Percentiles rank a stretch among this genome's conserved stretches.
These are phyloP conservation scores for Tolypocladium pustulatum DNA, from an alignment of 2,329 filamentous ascomycete genomes.

Conservation along the genomic window DNA sequence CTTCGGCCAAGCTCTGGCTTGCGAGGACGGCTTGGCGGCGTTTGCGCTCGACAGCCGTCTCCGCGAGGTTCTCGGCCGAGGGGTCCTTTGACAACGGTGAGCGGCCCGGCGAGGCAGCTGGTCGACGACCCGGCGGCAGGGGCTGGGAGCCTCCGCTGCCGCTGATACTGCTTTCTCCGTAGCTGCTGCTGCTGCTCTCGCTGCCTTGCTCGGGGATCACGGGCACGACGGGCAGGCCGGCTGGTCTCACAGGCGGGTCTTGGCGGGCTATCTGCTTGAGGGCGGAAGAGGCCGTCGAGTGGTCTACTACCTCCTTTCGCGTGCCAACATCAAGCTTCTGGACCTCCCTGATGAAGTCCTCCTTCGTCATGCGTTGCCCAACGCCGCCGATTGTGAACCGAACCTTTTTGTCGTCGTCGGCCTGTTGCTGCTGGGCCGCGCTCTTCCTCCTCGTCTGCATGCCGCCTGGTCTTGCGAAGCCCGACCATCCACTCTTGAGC, in stretches of 20 bases:
- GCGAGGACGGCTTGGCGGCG: slow-evolving; percentile 48
- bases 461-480: slow-evolving; percentile 28
- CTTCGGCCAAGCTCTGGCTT: slow-evolving; percentile 26
- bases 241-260: slow-evolving; percentile 13
- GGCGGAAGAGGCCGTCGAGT: slow-evolving; percentile 34
- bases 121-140: slow-evolving; percentile 7
- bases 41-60: slow-evolving; percentile 61
- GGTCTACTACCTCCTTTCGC: slow-evolving; percentile 41
- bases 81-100: not conserved
- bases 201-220: slow-evolving; percentile 9
- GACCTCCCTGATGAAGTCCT: slow-evolving; percentile 68
- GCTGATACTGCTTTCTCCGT: slow-evolving; percentile 9
- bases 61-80: slow-evolving; percentile 25
- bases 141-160: slow-evolving; percentile 8
- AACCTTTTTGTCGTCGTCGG: slow-evolving; percentile 59
- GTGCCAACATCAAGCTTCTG: slow-evolving; percentile 60
- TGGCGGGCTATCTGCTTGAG: slow-evolving; percentile 40
- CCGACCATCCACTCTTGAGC: slow-evolving; percentile 39
- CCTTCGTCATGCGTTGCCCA: slow-evolving; percentile 68
- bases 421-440: slow-evolving; percentile 30
- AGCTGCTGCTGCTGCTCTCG: slow-evolving; percentile 4
- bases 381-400: slow-evolving; percentile 67
- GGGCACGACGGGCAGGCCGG: slow-evolving; percentile 7
- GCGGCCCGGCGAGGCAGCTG: not conserved
- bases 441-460: slow-evolving; percentile 27